These are phyloP conservation scores for Xylariaceae sp. DNA, from an alignment of 2,329 filamentous ascomycete species.

Conservation along the genomic window DNA sequence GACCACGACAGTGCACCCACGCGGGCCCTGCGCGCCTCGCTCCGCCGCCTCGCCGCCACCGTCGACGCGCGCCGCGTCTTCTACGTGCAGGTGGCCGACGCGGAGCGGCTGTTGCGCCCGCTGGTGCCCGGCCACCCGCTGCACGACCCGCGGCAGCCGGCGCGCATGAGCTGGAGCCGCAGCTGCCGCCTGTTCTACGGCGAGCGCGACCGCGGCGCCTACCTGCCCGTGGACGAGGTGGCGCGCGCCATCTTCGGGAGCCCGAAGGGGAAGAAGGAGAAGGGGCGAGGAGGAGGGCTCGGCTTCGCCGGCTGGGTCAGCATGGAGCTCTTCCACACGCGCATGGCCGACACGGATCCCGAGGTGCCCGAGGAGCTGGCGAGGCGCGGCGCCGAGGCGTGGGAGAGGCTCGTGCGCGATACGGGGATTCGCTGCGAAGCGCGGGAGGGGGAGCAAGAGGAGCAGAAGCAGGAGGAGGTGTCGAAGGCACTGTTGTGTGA, in stretches of 20 bases:
- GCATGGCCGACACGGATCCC: constrained; percentile 45
- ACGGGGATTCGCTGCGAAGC: constrained; percentile 19
- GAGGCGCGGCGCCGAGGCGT: constrained; percentile 21
- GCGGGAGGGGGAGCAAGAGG: constrained; percentile 6
- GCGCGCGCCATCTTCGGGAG: constrained; percentile 52
- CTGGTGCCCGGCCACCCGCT: constrained; percentile 50
- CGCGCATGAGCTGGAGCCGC: constrained; percentile 70
- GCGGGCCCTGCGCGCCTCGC: constrained; percentile 45
- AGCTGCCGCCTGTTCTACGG: constrained; percentile 67
- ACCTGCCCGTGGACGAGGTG: constrained; percentile 58
- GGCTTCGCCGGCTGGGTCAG: constrained; percentile 64
- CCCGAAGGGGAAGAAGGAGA: too few relatives aligned
- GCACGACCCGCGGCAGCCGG: constrained; percentile 48
- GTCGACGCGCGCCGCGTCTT: constrained; percentile 61
- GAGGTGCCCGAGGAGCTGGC: constrained; percentile 41
- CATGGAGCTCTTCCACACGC: constrained; percentile 61
- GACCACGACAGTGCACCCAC: too few relatives aligned
- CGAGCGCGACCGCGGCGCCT: constrained; percentile 55
- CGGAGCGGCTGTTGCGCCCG: constrained; percentile 52
- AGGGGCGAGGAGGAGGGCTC: too few relatives aligned
- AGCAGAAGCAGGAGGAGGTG: too few relatives aligned
- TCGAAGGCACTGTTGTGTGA: too few relatives aligned
- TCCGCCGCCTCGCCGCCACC: constrained; percentile 43
- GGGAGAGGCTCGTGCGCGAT: constrained; percentile 23
- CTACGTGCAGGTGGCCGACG: constrained; percentile 71